Evolutionary conservation across 768 basidiomycete species (phyloP).

Genomic region (Saitozyma podzolica): DNA sequence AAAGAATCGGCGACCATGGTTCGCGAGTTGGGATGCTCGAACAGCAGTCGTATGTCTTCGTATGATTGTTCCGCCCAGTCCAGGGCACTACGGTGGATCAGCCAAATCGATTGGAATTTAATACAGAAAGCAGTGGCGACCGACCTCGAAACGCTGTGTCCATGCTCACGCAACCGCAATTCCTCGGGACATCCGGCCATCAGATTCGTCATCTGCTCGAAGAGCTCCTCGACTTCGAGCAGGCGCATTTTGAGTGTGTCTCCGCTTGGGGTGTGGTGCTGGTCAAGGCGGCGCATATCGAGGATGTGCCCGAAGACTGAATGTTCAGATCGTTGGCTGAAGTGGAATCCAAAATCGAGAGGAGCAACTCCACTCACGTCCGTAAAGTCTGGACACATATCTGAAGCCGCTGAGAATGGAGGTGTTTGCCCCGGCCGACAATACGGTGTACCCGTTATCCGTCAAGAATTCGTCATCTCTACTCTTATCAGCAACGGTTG

Average conservation of each 20-base stretch:
- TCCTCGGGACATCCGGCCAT: conserved; percentile 1
- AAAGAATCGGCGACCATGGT: too few species aligned
- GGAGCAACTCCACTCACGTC: not conserved
- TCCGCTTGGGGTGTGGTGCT: not conserved
- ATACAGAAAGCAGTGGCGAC: not conserved
- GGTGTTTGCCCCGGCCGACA: too few species aligned
- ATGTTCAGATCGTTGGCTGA: not conserved
- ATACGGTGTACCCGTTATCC: too few species aligned
- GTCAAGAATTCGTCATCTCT: too few species aligned
- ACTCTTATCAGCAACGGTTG: too few species aligned
- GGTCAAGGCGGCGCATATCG: not conserved
- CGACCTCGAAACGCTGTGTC: not conserved
- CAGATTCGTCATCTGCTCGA: not conserved
- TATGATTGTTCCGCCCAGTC: not conserved
- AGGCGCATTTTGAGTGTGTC: not conserved
- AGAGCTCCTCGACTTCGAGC: conserved; percentile 2
- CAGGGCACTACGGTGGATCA: not conserved
- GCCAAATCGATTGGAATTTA: too few species aligned
- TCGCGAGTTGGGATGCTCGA: too few species aligned
- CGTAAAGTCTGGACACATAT: not conserved
- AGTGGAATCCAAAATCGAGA: not conserved
- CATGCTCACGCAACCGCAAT: not conserved
- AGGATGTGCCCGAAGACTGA: not conserved
- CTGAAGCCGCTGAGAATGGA: not conserved
- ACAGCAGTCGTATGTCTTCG: too few species aligned